phyloP scores from a whole-genome alignment of 2,329 filamentous ascomycete species.

The Aspergillus hiratsukae region DNA sequence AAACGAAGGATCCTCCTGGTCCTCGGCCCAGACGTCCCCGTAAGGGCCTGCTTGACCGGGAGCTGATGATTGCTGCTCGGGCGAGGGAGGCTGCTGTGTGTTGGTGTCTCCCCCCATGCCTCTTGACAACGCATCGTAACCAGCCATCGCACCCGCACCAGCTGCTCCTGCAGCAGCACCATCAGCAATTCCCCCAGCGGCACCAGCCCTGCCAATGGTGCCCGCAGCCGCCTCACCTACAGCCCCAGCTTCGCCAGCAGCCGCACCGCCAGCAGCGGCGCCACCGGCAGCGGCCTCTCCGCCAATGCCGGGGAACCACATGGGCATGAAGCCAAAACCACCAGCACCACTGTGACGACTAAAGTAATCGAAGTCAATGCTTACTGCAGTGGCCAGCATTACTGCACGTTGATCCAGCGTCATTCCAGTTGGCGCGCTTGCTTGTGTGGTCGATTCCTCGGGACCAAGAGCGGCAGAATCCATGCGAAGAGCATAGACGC shows the following conservation, averaged over 20 bases:
- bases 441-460: slow-evolving; percentile 24
- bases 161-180: slow-evolving; percentile 43
- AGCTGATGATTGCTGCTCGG: slow-evolving; percentile 14
- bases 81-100: slow-evolving; percentile 8
- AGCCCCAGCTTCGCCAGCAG: slow-evolving; percentile 33
- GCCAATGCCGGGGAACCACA: slow-evolving; percentile 47
- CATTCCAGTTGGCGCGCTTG: slow-evolving; percentile 46
- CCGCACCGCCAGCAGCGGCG: slow-evolving; percentile 37
- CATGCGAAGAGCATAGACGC: slow-evolving; percentile 62
- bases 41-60: slow-evolving; percentile 18
- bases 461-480: slow-evolving; percentile 51
- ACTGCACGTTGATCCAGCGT: slow-evolving; percentile 62
- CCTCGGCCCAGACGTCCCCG: slow-evolving; percentile 25
- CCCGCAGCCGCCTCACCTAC: slow-evolving; percentile 36
- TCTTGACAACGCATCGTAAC: slow-evolving; percentile 60
- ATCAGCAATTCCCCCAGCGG: slow-evolving; percentile 37
- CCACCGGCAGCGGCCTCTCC: slow-evolving; percentile 39
- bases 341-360: slow-evolving; percentile 53
- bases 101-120: slow-evolving; percentile 36
- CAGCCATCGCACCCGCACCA: slow-evolving; percentile 57
- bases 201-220: slow-evolving; percentile 34
- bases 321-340: slow-evolving; percentile 48
- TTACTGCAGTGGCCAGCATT: slow-evolving; percentile 63
- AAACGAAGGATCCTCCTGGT: slow-evolving; percentile 6
- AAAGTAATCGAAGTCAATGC: slow-evolving; percentile 65